Evolutionary conservation across 2,329 filamentous ascomycete species (phyloP).

Genomic region (Neopestalotiopsis rosae): DNA sequence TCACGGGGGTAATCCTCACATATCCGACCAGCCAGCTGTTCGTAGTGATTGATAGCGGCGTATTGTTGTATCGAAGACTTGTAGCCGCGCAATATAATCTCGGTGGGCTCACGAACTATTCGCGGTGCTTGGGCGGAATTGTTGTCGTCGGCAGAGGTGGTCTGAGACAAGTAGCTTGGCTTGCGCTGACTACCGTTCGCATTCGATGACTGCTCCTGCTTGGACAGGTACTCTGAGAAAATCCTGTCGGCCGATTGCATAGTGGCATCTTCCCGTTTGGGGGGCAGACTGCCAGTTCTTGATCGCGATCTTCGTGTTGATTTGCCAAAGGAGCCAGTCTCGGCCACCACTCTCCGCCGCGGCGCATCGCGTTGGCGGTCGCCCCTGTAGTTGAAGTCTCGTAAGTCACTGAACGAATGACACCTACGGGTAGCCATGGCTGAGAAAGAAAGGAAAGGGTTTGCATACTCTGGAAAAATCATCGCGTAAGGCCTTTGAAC

Average conservation of each 20-base stretch:
- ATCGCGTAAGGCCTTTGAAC: slow-evolving; percentile 70
- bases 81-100: slow-evolving; percentile 88
- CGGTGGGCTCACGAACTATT: slow-evolving; percentile 56
- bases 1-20: slow-evolving; percentile 93
- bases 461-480: slow-evolving; percentile 65
- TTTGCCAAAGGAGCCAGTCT: slow-evolving; percentile 70
- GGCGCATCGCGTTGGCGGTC: slow-evolving; percentile 55
- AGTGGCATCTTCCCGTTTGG: slow-evolving; percentile 66
- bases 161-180: slow-evolving; percentile 27
- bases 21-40: slow-evolving; percentile 82
- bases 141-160: slow-evolving; percentile 39
- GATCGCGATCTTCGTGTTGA: slow-evolving; percentile 69
- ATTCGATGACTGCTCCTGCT: slow-evolving; percentile 44
- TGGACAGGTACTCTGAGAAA: slow-evolving; percentile 63
- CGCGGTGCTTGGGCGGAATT: slow-evolving; percentile 32
- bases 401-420: slow-evolving; percentile 4
- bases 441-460: neutral
- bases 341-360: slow-evolving; percentile 59
- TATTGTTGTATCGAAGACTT: slow-evolving; percentile 70
- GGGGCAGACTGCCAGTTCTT: slow-evolving; percentile 60
- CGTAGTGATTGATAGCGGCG: slow-evolving; percentile 87
- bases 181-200: slow-evolving; percentile 38
- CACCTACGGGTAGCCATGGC: neutral
- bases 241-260: slow-evolving; percentile 66
- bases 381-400: slow-evolving; percentile 44